These are phyloP conservation scores for Sclerotinia glacialis DNA, from an alignment of 2,329 filamentous ascomycete species.

Conservation along the genomic window DNA sequence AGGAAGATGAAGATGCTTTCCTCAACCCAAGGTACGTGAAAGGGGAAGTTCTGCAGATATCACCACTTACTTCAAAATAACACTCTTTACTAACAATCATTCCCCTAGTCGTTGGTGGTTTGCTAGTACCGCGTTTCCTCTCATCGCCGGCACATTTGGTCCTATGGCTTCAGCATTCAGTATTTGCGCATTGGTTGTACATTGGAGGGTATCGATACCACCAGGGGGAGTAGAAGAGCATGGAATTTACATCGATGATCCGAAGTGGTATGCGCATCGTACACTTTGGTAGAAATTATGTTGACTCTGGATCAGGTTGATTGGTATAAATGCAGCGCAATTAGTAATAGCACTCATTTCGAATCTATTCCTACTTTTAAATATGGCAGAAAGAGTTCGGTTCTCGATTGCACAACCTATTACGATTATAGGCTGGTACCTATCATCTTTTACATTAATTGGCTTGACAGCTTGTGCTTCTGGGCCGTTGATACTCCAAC, in stretches of 20 bases:
- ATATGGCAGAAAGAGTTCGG: constrained; percentile 77
- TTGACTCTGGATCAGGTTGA: constrained; percentile 51
- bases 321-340: constrained; percentile 73
- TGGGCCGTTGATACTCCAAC: constrained; percentile 52
- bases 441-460: constrained; percentile 63
- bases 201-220: constrained; percentile 64
- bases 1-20: constrained; percentile 36
- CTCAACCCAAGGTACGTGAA: constrained; percentile 32
- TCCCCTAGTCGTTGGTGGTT: constrained; percentile 55
- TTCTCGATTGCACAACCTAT: constrained; percentile 80
- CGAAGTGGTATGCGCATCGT: constrained; percentile 58
- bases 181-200: constrained; percentile 78
- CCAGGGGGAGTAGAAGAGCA: constrained; percentile 50
- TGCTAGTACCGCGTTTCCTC: constrained; percentile 64
- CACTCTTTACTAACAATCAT: not conserved
- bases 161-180: constrained; percentile 86
- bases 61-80: not conserved
- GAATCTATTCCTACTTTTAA: constrained; percentile 79
- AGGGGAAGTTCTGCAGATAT: not conserved
- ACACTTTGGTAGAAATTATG: not conserved
- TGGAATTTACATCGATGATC: constrained; percentile 61
- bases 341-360: constrained; percentile 72
- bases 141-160: constrained; percentile 79
- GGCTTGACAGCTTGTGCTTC: constrained; percentile 64
- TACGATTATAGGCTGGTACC: constrained; percentile 76